Percentiles rank a stretch among this genome's conserved stretches.
Evolutionary conservation across 2,329 filamentous ascomycete genomes (phyloP).

Genomic region (Microsporum canis): DNA sequence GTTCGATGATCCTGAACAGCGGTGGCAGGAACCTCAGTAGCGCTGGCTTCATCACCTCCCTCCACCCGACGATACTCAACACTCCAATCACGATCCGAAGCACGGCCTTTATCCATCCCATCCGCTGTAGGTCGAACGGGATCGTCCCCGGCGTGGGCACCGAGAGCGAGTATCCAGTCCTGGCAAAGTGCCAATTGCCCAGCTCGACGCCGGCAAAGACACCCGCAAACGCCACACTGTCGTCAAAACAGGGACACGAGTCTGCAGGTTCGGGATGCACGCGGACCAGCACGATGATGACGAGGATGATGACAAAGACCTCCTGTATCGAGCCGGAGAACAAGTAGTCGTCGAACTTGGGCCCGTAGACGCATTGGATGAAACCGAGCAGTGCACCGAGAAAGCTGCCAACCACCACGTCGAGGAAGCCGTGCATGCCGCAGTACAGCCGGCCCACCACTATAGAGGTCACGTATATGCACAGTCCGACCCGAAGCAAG

Average conservation of each 20-base stretch:
- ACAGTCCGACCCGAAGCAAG: slow-evolving; percentile 56
- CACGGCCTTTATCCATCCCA: slow-evolving; percentile 55
- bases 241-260: slow-evolving; percentile 93
- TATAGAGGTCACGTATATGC: slow-evolving; percentile 81
- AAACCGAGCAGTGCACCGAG: slow-evolving; percentile 58
- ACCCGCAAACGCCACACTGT: slow-evolving; percentile 85
- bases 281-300: slow-evolving; percentile 65
- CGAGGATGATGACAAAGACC: slow-evolving; percentile 50
- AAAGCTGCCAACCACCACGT: slow-evolving; percentile 69
- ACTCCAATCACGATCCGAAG: slow-evolving; percentile 69
- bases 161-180: slow-evolving; percentile 43
- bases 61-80: slow-evolving; percentile 75
- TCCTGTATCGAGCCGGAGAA: slow-evolving; percentile 53
- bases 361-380: slow-evolving; percentile 45
- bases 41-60: slow-evolving; percentile 75
- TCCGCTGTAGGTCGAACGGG: slow-evolving; percentile 52
- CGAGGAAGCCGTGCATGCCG: slow-evolving; percentile 95
- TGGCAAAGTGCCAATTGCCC: slow-evolving; percentile 71
- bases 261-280: slow-evolving; percentile 93
- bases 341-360: slow-evolving; percentile 59
- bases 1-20: slow-evolving; percentile 75
- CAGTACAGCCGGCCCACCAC: slow-evolving; percentile 87
- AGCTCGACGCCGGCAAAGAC: slow-evolving; percentile 76
- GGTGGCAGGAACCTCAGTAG: slow-evolving; percentile 70
- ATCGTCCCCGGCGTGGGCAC: slow-evolving; percentile 48